Percentiles rank a stretch among this genome's conserved stretches.
Conservation (phyloP, 495 filamentous ascomycete species). For the Neurospora sp. region DNA sequence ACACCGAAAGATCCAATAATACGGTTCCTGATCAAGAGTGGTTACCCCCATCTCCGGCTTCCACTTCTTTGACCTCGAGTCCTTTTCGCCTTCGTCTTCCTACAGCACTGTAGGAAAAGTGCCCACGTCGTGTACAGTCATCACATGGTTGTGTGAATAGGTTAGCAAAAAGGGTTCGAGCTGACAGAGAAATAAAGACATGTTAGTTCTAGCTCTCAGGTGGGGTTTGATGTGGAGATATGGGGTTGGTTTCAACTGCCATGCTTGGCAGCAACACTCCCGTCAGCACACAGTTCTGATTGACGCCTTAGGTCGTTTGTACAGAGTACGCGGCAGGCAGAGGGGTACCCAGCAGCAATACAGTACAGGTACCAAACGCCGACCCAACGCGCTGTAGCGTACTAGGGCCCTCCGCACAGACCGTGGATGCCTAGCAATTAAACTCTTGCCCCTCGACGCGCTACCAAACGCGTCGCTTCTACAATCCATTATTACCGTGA, state of each 20-base stretch:
- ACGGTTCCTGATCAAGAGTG: background rate
- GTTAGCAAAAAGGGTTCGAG: background rate
- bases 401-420: background rate
- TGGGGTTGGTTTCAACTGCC: background rate
- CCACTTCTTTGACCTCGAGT: background rate
- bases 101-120: background rate
- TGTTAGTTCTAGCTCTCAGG: background rate
- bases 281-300: background rate
- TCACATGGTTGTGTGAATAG: background rate
- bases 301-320: background rate
- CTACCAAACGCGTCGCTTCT: background rate
- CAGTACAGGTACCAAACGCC: background rate
- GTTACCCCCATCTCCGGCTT: background rate
- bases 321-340: background rate
- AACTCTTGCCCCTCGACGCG: slow-evolving; percentile 20
- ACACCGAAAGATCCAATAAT: background rate
- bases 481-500: background rate
- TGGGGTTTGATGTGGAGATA: background rate
- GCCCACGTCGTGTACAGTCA: background rate
- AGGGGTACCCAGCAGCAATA: background rate
- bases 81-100: background rate
- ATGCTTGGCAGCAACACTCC: background rate
- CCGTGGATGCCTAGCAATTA: slow-evolving; percentile 16
- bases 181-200: background rate
- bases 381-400: background rate